Base-by-base conservation (phyloP, 345 rosid species). In the Microthlaspi erraticum region DNA sequence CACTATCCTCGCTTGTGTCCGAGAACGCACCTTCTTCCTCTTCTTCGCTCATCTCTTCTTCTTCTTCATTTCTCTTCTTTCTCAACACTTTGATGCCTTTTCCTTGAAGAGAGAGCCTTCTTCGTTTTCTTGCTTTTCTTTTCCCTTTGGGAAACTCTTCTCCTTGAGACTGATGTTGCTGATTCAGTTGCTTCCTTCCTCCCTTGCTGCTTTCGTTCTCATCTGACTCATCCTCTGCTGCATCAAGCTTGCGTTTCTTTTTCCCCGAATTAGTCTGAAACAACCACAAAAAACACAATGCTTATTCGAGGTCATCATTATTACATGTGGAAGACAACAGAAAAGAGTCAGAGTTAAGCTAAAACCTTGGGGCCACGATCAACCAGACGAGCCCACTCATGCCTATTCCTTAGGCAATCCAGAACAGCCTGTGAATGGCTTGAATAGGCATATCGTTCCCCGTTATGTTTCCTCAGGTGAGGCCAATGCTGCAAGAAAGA, bases 371-470 rank as follows among this genome's bases (percentile, higher is more conserved):
- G 99, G 70, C 97, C 99, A 71, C 98, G 98, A 81, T 95, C 98
- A 71, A 95, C 96, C 80, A 95, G 81, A 64, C 73, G 88, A 82
- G 98, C 91, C 98, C 99, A 95, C 75, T 95, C 98, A 55, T 87
- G 96, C 73, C 98, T 86, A 70, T 92, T 95, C 66, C 99, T 82
- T 73, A 95, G 83, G 78, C 98, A 95, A 81, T 95, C 99, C 52
- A 95, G 97, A 84, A 92, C 99, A 66, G 99, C 99, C 72, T 95
- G 99, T 64, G 93, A 88, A 81, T 83, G 99, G 80, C 92, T 92
- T 31, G 98, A 87, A 85, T 95, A 95, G 10, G 99, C 99, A 78
- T 92, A 95, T 17, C 97, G 89, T 70, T 90, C 99, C 52, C 99
- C 99, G 66, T 95, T 95, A 73, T 92, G 98, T 85, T 95, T 95